Evolutionary conservation across 2,329 filamentous ascomycete genomes (phyloP), one percentile per base, ranked within the genome.

Genomic region (Periconia sp.): DNA sequence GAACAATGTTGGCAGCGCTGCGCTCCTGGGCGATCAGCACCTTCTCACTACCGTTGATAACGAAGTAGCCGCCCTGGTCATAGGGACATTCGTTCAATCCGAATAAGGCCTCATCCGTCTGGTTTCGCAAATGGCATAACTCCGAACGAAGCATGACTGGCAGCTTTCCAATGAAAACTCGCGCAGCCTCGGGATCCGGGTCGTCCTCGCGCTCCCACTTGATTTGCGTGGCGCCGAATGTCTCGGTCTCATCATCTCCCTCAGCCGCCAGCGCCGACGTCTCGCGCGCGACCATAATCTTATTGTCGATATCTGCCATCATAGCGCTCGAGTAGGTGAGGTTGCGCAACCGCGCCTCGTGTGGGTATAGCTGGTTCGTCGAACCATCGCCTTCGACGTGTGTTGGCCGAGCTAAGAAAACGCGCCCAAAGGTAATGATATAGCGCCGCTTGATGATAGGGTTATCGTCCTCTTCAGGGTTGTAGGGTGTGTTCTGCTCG

Each of bases 31-130:
- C 94, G 61, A 99, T 99, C 57, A 99, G 76, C 16, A 99, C 94
- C 79, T 99, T 99, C 69, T 99, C 94, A 72, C 89, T 95, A 30
- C 94, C 94, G 74, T 99, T 99, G 79, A 99, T 99, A 61, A 99
- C 90, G 66, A 99, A 99, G 73, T 99, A 99, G 55, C 94, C 94
- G 57, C 94, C 94, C 66, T 96, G 94, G 65, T 99, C 94, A 70
- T 96, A 99, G 1, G 94, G 94, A 57, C 94, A 99, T 73, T 99
- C 94, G 66, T 96, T 96, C 71, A 95, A 86, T 33, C 88, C 80
- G 68, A 95, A 97, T 2, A 99, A 79, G 36, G 89, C 87, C 39
- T 94, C 86, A 54, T 97, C 92, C 35, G 84, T 83, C 65, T 95
- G 83, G 56, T 87, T 86, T 57, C 88, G 88, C 56, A 99, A 74